phyloP scores from a whole-genome alignment of 2,329 filamentous ascomycete genomes.

The Ascocoryne sarcoides region DNA sequence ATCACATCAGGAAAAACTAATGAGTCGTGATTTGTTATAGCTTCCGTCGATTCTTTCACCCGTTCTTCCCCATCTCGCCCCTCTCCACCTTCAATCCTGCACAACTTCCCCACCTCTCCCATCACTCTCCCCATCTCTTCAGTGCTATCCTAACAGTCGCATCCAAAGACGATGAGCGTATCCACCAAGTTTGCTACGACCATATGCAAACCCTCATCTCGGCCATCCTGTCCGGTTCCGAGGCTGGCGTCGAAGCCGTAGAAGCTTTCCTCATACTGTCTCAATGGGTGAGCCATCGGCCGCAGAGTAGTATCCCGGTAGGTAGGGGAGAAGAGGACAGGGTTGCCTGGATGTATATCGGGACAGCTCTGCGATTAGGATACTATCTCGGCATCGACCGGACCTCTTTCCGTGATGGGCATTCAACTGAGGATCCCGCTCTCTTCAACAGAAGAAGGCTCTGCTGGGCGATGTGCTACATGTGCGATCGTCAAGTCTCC shows the following conservation, averaged over 20 bases:
- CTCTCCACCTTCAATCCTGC: slow-evolving; percentile 41
- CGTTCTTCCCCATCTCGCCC: slow-evolving; percentile 61
- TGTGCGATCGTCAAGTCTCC: slow-evolving; percentile 53
- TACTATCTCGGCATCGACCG: slow-evolving; percentile 64
- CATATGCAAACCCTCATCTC: slow-evolving; percentile 64
- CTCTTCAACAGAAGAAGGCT: slow-evolving; percentile 54
- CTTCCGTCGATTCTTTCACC: slow-evolving; percentile 43
- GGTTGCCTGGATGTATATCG: slow-evolving; percentile 70
- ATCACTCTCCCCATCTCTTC: slow-evolving; percentile 56
- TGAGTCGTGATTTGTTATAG: slow-evolving; percentile 12
- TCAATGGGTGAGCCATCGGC: slow-evolving; percentile 48
- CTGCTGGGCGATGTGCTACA: slow-evolving; percentile 61
- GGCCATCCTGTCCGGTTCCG: slow-evolving; percentile 55
- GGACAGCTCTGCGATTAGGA: slow-evolving; percentile 57
- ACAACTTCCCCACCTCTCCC: slow-evolving; percentile 40
- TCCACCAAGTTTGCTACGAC: slow-evolving; percentile 57
- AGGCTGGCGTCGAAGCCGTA: slow-evolving; percentile 61
- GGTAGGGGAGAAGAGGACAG: slow-evolving; percentile 66
- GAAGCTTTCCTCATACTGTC: slow-evolving; percentile 62
- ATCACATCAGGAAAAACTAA: too few relatives aligned
- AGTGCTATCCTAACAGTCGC: slow-evolving; percentile 64
- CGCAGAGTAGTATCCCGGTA: slow-evolving; percentile 33
- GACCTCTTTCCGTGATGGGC: slow-evolving; percentile 55
- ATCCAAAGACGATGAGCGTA: slow-evolving; percentile 58
- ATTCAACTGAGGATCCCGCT: slow-evolving; percentile 48